phyloP scores from a whole-genome alignment of 257 asterid genomes.

The Solanum phureja region DNA sequence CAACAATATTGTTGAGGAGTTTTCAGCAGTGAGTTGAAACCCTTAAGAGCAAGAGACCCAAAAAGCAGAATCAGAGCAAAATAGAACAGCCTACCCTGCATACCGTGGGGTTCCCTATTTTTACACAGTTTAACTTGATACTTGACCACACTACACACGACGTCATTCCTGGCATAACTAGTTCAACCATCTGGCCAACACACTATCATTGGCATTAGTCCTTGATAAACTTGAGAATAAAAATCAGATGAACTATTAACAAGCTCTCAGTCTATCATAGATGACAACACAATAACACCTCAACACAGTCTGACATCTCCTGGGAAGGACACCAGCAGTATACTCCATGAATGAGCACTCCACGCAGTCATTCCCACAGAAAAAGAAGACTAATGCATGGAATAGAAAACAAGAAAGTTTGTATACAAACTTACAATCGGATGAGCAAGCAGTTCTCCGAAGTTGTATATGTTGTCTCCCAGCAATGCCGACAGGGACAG shows the following conservation, averaged over 20 bases:
- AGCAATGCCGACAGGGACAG: slow-evolving; percentile 14
- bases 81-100: background rate
- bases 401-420: background rate
- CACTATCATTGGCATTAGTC: background rate
- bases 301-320: background rate
- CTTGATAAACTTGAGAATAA: background rate
- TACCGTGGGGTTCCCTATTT: background rate
- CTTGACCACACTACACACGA: background rate
- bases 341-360: background rate
- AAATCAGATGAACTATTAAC: background rate
- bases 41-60: background rate
- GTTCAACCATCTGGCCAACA: background rate
- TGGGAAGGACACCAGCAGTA: background rate
- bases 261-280: background rate
- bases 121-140: background rate
- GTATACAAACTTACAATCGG: slow-evolving; percentile 7
- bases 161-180: background rate
- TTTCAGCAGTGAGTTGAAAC: background rate
- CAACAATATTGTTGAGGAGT: background rate
- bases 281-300: background rate
- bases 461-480: slow-evolving; percentile 22
- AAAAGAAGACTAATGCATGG: background rate
- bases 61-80: background rate
- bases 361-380: background rate
- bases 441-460: slow-evolving; percentile 23